Evolutionary conservation across 306 rosid genomes (phyloP), one percentile per base, ranked within the genome.

Genomic region (Comarum palustre): DNA sequence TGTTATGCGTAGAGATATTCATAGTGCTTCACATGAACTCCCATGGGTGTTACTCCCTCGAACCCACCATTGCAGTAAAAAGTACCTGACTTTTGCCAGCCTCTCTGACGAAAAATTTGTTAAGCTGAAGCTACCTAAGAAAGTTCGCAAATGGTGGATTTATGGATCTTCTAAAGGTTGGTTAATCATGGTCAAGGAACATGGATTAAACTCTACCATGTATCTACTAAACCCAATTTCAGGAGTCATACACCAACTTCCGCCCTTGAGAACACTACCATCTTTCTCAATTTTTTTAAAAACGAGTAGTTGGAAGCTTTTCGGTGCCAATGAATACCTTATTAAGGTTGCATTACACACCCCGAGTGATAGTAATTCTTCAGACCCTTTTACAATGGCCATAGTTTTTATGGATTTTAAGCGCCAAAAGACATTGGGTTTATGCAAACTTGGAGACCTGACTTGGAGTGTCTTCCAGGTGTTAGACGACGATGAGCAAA

Each of bases 11-110:
- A 15, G 54, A 8, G 71, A 38, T 47, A 38, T 64, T 24, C 43
- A 9, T 0, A 16, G 6, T 25, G 54, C 39, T 66, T 36, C 54
- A 5, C 71, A n/a, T 6, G 11, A 25, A 24, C 34, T 66, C 13
- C 71, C 71, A 8, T 66, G 71, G 71, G 43, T 66, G 41, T 1
- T 43, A 12, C 15, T 15, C 55, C 50, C 54, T 66, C 71, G 20
- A 25, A 5, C 22, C 5, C 8, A 2, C 4, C 10, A 5, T 6
- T 6, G 57, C 57, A 47, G 52, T 20, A 16, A 16, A 2, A 41
- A 24, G 10, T 25, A 12, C 55, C 25, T 43, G 8, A 27, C 13
- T 4, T 66, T 43, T 27, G 25, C 22, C 34, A 43, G n/a, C n/a
- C 3, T 46, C 25, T 13, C 52, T 7, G 39, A 66, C 3, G 17